A percentile compares a stretch with the other conserved stretches of the same genome.
phyloP scores from a whole-genome alignment of 1,284 basidiomycete species.

The Sanghuangporus weigelae region DNA sequence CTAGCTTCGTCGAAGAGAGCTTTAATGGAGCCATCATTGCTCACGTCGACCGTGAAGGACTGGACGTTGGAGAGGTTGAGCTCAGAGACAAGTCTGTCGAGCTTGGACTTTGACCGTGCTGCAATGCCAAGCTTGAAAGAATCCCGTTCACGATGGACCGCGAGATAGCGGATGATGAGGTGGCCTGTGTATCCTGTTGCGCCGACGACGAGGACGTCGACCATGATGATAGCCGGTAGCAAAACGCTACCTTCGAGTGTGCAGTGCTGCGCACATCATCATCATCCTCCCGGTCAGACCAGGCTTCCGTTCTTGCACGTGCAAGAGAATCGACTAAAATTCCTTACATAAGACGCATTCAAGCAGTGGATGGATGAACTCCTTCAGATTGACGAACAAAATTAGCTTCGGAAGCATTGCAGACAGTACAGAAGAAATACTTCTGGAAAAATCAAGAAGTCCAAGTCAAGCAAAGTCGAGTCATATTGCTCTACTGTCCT shows the following conservation, averaged over 20 bases:
- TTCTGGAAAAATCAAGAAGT: too few relatives aligned
- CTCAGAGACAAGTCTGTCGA: slow-evolving; percentile 35
- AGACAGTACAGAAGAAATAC: too few relatives aligned
- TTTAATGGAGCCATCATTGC: slow-evolving; percentile 42
- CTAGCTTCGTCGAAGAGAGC: slow-evolving; percentile 38
- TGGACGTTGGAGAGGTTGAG: slow-evolving; percentile 37
- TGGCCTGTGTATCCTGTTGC: slow-evolving; percentile 64
- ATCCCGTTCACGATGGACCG: slow-evolving; percentile 51
- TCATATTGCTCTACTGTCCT: too few relatives aligned
- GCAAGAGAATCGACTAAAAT: background rate
- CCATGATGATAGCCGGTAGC: background rate
- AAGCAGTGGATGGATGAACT: too few relatives aligned
- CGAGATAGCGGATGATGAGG: slow-evolving; percentile 56
- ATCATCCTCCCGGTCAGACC: background rate
- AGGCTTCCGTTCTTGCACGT: background rate
- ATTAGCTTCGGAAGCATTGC: too few relatives aligned
- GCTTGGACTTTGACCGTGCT: slow-evolving; percentile 53
- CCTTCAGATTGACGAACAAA: too few relatives aligned
- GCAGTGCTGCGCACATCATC: background rate
- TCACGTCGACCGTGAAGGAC: slow-evolving; percentile 48
- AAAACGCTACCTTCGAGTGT: background rate
- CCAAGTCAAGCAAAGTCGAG: too few relatives aligned
- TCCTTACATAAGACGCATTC: background rate
- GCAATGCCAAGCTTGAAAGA: slow-evolving; percentile 57
- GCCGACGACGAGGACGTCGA: slow-evolving; percentile 58